Evolutionary conservation across 805 yeast species (phyloP), one percentile per base, ranked within the genome.

Genomic region (Helenozyma rhizophorensis): DNA sequence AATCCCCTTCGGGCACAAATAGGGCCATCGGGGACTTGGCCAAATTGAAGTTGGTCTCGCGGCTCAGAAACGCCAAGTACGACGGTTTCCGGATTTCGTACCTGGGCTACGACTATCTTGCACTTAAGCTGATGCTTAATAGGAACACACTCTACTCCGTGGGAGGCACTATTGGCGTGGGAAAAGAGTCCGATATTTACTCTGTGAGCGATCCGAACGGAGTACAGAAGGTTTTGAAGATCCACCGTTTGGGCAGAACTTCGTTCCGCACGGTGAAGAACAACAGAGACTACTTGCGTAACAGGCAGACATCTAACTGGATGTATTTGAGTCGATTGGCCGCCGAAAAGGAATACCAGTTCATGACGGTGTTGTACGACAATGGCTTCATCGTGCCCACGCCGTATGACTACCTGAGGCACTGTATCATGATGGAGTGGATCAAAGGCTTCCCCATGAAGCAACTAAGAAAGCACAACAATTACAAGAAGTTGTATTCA

Each of bases 101-200:
- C 56, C 77, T 76, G 29, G 99, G 99, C 3, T 85, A 80, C 58
- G 99, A 93, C 60, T 93, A 85, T 54, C 69, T 93, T 44, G 97
- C 97, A 0, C 68, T 93, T 43, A 87, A 82, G 57, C 73, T 95
- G 7, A 76, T 93, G 78, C 67, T 83, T 42, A 83, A 80, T 50
- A 70, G 87, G 45, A 77, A 80, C 25, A 71, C 86, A 0, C 54
- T 93, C 8, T 80, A 80, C 49, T 81, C 90, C 2, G 74, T 90
- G 11, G 97, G 96, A 12, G 71, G 80, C 28, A 84, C 83, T 8
- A 88, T 90, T 47, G 98, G 97, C 39, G 96, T 93, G 32, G 98
- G 98, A 50, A 93, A 93, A 54, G 98, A 93, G 60, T 88, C 97
- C 3, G 98, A 93, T 63, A 89, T 93, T 50, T 87, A 83, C 57